phyloP scores from a whole-genome alignment of 257 asterid genomes.

The Solanum pimpinellifolium region DNA sequence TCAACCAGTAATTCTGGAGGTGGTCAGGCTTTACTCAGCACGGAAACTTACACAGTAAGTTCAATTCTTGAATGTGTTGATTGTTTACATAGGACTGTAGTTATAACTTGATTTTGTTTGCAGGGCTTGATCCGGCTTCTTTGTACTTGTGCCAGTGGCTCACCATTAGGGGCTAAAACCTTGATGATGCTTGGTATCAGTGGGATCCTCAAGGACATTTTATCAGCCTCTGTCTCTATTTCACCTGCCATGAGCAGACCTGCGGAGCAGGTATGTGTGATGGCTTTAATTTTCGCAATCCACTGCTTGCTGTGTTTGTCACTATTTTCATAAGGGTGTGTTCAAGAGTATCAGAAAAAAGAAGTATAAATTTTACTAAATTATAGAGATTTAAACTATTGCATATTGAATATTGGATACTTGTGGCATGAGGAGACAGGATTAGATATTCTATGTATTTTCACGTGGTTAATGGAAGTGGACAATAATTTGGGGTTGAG shows the following conservation, averaged over 20 bases:
- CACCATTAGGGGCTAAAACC: conserved; percentile 79
- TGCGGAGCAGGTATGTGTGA: conserved; percentile 71
- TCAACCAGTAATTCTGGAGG: conserved; percentile 83
- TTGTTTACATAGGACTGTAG: background rate
- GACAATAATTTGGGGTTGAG: background rate
- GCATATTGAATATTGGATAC: background rate
- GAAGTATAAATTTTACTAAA: background rate
- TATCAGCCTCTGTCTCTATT: conserved; percentile 66
- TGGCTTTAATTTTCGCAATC: background rate
- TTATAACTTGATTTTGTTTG: conserved; percentile 18
- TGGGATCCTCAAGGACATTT: conserved; percentile 81
- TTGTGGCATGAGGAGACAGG: background rate
- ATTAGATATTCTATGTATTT: background rate
- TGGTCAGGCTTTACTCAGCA: conserved; percentile 85
- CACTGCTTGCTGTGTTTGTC: background rate
- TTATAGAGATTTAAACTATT: background rate
- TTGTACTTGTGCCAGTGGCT: conserved; percentile 85
- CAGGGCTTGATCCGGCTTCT: conserved; percentile 96
- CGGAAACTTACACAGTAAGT: conserved; percentile 81
- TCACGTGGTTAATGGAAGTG: background rate
- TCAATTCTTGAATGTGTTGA: background rate
- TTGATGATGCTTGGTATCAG: conserved; percentile 84
- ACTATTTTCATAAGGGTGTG: background rate
- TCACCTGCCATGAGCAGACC: conserved; percentile 93
- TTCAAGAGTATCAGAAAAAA: background rate